Conservation (phyloP, 768 basidiomycete genomes). For the Lactarius evosmus region DNA sequence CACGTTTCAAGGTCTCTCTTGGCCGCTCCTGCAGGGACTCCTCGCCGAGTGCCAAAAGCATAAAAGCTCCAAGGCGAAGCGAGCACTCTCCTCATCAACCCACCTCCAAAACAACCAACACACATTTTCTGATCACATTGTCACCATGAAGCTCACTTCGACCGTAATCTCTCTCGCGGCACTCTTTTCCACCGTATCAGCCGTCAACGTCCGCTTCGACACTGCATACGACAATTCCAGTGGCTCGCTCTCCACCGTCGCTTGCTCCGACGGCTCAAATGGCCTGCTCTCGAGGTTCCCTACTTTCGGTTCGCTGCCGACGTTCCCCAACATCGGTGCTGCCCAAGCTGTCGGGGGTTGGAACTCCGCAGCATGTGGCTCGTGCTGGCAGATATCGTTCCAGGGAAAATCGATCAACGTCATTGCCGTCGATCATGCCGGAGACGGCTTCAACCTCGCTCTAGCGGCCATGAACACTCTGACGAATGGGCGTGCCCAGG, state of each 20-base stretch:
- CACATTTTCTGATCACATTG: background rate
- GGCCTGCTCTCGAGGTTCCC: conserved; percentile 35
- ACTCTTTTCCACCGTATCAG: conserved; percentile 12
- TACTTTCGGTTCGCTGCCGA: conserved; percentile 36
- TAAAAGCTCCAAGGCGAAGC: background rate
- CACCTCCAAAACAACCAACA: background rate
- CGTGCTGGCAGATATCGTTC: conserved; percentile 37
- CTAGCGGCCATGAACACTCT: conserved; percentile 37
- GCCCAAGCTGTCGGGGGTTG: conserved; percentile 35
- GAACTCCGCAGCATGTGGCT: conserved; percentile 35
- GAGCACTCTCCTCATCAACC: background rate
- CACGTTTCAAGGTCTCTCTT: background rate
- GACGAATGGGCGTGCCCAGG: conserved; percentile 42
- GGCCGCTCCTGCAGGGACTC: background rate
- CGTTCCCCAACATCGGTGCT: conserved; percentile 37
- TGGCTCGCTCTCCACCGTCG: conserved; percentile 27
- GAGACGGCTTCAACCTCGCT: conserved; percentile 38
- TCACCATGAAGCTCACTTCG: conserved; percentile 33
- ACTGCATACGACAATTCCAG: conserved; percentile 33
- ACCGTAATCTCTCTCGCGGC: conserved; percentile 28
- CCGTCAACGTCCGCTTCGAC: conserved; percentile 34
- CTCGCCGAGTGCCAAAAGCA: background rate
- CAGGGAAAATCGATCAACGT: conserved; percentile 33
- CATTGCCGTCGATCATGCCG: conserved; percentile 35
- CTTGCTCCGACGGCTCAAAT: conserved; percentile 37